phyloP scores from a whole-genome alignment of 139 green algal genomes.

The Picochlorum sp. region DNA sequence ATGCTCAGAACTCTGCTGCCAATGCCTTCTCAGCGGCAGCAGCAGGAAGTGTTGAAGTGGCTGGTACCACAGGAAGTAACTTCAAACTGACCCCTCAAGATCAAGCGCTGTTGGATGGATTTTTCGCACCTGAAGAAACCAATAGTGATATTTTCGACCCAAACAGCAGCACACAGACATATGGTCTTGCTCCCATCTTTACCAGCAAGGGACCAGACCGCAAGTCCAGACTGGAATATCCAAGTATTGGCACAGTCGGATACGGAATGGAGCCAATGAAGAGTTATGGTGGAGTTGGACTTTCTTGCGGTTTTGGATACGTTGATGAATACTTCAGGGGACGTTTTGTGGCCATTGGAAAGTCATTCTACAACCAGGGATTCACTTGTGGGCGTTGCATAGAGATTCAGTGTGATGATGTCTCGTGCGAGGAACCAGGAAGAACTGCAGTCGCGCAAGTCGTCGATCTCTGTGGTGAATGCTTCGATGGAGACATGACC shows the following conservation, averaged over 20 bases:
- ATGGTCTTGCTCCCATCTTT: conserved; percentile 10
- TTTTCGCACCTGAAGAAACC: background rate
- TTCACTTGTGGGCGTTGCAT: conserved; percentile 27
- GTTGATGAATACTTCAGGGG: conserved; percentile 2
- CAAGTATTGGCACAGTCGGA: conserved; percentile 6
- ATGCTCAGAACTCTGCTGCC: background rate
- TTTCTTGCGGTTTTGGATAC: conserved; percentile 25
- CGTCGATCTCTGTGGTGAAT: conserved; percentile 32
- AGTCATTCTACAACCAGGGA: conserved; percentile 11
- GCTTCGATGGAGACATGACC: conserved; percentile 9
- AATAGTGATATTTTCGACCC: background rate
- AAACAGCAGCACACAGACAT: background rate
- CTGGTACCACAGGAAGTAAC: background rate
- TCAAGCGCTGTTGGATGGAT: conserved; percentile 1
- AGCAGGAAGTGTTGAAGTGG: background rate
- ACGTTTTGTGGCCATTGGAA: conserved; percentile 22
- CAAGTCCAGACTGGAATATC: conserved; percentile 10
- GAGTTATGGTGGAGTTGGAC: conserved; percentile 1
- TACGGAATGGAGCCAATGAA: conserved; percentile 13
- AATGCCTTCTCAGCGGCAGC: background rate
- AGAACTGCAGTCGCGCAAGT: conserved; percentile 15
- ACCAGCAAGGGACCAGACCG: background rate
- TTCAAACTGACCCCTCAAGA: background rate
- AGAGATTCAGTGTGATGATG: conserved; percentile 24
- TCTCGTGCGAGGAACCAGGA: conserved; percentile 4